phyloP scores from a whole-genome alignment of 495 filamentous ascomycete genomes.

The Neurospora africana region DNA sequence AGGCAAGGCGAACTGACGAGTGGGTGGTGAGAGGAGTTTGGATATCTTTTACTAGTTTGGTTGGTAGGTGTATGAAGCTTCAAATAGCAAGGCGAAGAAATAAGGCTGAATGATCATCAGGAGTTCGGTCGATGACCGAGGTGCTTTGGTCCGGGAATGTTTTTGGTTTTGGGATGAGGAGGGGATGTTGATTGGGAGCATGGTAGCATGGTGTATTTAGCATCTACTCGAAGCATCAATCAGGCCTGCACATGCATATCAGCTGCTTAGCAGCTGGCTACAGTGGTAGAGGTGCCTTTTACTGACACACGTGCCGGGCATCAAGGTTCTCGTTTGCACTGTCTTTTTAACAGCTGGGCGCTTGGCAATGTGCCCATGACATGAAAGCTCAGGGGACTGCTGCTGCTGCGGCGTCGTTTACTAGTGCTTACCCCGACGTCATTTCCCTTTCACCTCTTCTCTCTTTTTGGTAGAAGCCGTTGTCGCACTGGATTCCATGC shows the following conservation, averaged over 20 bases:
- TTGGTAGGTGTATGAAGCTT: background rate
- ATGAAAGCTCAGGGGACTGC: background rate
- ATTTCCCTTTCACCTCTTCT: background rate
- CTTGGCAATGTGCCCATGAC: background rate
- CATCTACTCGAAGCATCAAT: background rate
- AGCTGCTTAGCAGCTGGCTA: background rate
- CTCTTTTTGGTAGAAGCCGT: background rate
- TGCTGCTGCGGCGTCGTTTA: background rate
- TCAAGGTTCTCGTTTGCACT: background rate
- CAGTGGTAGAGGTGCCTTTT: background rate
- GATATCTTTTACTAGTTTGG: background rate
- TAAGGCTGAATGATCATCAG: background rate
- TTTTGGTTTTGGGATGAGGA: background rate
- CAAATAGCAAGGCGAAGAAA: background rate
- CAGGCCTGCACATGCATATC: background rate
- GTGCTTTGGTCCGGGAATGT: background rate
- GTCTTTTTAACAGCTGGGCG: background rate
- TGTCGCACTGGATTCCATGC: background rate
- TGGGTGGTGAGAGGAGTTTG: background rate
- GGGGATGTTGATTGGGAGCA: background rate
- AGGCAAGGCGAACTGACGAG: too few species aligned
- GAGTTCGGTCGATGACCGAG: background rate
- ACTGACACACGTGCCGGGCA: background rate
- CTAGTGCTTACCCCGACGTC: background rate
- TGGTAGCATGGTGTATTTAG: background rate